Conservation (phyloP, 305 asterid genomes). For the Solanum hybrid region DNA sequence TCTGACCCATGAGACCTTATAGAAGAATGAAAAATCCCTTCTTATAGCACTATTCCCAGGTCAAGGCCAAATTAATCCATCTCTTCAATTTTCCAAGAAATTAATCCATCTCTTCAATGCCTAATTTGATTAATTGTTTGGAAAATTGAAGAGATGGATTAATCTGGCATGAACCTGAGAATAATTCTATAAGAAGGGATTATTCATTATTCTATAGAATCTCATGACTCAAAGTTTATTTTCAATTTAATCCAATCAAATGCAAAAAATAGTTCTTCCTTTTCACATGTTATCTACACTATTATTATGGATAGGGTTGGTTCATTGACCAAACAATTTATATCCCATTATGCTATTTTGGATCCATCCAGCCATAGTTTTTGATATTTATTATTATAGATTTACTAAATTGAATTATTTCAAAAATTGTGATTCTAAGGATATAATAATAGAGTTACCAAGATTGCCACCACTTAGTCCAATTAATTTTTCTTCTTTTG, state of each 20-base stretch:
- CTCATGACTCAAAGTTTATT: not conserved
- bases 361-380: conserved; percentile 5
- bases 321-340: conserved; percentile 16
- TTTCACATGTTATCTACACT: not conserved
- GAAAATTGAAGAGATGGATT: not conserved
- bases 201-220: no score
- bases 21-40: not conserved
- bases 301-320: not conserved
- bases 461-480: not conserved
- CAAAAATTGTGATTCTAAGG: not conserved
- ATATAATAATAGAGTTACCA: not conserved
- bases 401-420: not conserved
- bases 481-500: not conserved
- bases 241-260: not conserved
- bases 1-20: not conserved
- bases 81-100: not conserved
- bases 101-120: not conserved
- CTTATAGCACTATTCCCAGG: not conserved
- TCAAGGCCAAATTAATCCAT: not conserved
- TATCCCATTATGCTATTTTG: conserved; percentile 15
- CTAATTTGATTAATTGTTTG: not conserved
- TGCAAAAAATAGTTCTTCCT: not conserved
- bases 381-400: not conserved
- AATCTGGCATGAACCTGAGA: not conserved
- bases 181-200: not conserved